phyloP scores from a whole-genome alignment of 352 stramenopile species.

The Ophiocytium majus region DNA sequence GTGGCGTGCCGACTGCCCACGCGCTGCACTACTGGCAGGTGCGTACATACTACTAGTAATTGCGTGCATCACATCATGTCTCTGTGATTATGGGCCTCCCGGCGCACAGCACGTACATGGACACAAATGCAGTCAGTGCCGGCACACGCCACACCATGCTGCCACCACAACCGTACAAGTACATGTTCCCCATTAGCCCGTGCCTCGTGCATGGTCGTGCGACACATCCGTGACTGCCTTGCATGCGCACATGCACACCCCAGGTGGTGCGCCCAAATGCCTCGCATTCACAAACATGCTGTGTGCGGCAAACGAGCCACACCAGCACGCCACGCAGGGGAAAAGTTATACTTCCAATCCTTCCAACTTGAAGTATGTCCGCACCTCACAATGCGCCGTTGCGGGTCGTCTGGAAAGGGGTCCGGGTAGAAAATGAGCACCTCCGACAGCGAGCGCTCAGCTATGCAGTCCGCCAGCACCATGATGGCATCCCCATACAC shows the following conservation, averaged over 20 bases:
- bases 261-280: not conserved
- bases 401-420: not conserved
- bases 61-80: not conserved
- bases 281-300: not conserved
- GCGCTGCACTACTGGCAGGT: no score
- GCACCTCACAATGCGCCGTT: conserved; percentile 20
- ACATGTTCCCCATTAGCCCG: no score
- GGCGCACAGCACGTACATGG: no score
- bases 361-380: no score
- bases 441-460: not conserved
- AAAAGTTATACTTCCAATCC: not conserved
- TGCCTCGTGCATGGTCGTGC: no score
- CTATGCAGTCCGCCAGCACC: not conserved
- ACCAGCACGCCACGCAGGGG: not conserved
- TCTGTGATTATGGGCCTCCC: no score
- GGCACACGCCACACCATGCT: no score
- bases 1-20: no score
- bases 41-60: not conserved
- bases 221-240: no score
- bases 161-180: no score
- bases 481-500: conserved; percentile 14
- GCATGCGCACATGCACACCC: not conserved
- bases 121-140: no score
- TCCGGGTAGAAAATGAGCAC: conserved; percentile 15
- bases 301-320: not conserved